Percentiles rank a stretch among this genome's conserved stretches.
Evolutionary conservation across 805 yeast genomes (phyloP).

Genomic region (Metschnikowia gruessii): DNA sequence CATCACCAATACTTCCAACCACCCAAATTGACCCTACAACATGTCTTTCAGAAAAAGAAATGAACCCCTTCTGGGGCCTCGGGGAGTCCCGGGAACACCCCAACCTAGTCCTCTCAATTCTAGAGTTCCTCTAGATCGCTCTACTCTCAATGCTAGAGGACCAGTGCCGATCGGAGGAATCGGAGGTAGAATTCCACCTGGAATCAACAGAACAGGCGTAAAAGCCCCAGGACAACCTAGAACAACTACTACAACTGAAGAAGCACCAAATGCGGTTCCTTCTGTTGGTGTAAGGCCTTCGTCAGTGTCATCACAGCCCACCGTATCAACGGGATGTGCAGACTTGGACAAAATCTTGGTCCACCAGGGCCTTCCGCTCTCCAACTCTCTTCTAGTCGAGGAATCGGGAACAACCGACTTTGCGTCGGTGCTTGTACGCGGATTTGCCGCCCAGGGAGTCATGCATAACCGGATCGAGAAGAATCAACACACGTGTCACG

Average conservation of each 20-base stretch:
- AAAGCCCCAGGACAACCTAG: neutral
- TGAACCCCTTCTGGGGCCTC: constrained; percentile 37
- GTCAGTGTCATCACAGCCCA: constrained; percentile 64
- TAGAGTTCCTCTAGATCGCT: constrained; percentile 9
- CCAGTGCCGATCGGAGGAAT: neutral
- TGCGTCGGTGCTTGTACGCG: constrained; percentile 62
- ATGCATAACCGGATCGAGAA: constrained; percentile 54
- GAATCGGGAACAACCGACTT: constrained; percentile 91
- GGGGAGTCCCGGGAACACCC: constrained; percentile 5
- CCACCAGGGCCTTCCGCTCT: constrained; percentile 86
- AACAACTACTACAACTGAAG: neutral
- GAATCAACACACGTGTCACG: constrained; percentile 45
- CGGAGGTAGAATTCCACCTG: neutral
- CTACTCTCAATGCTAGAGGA: neutral
- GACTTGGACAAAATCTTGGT: constrained; percentile 72
- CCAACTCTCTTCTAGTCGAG: constrained; percentile 65
- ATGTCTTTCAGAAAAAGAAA: constrained; percentile 64
- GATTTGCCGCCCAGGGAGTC: constrained; percentile 75
- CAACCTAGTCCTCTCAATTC: neutral
- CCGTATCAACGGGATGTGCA: constrained; percentile 75
- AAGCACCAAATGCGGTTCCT: constrained; percentile 33
- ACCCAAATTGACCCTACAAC: neutral
- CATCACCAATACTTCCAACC: too few relatives aligned
- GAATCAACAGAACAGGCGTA: neutral
- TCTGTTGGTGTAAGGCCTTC: constrained; percentile 67